Evolutionary conservation across 2,329 filamentous ascomycete genomes (phyloP).

Genomic region (Fusarium nematophilum): DNA sequence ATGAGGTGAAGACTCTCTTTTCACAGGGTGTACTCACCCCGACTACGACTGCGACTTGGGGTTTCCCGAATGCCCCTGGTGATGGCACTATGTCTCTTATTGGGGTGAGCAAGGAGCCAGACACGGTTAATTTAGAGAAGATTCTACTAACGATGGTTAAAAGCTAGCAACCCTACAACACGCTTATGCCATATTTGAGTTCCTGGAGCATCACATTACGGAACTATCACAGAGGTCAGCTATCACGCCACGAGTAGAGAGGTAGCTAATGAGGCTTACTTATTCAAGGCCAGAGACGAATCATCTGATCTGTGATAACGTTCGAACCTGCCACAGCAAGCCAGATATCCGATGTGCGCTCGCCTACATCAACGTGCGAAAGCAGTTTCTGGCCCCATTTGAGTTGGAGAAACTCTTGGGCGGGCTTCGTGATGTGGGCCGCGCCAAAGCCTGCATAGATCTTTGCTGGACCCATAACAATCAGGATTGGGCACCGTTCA

Average conservation of each 20-base stretch:
- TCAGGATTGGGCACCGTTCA: neutral
- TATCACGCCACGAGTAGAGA: no score
- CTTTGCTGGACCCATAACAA: neutral
- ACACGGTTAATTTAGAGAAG: no score
- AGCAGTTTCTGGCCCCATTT: neutral
- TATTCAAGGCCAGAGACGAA: neutral
- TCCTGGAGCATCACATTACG: no score
- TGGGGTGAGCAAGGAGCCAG: conserved; percentile 11
- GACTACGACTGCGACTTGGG: neutral
- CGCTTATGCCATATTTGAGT: no score
- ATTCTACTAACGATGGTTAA: no score
- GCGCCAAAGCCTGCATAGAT: neutral
- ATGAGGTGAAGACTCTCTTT: neutral
- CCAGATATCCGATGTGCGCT: neutral
- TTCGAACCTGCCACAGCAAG: no score
- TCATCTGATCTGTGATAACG: neutral
- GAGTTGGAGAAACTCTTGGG: neutral
- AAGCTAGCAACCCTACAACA: no score
- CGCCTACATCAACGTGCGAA: neutral
- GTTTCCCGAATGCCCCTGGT: neutral
- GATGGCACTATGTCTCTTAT: neutral
- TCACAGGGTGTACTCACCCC: neutral
- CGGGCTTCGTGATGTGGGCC: fast-evolving
- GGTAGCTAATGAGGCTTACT: no score
- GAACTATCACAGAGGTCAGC: no score